Evolutionary conservation across 805 yeast species (phyloP), one percentile per base, ranked within the genome.

Genomic region (Jamesozyma lodderae): DNA sequence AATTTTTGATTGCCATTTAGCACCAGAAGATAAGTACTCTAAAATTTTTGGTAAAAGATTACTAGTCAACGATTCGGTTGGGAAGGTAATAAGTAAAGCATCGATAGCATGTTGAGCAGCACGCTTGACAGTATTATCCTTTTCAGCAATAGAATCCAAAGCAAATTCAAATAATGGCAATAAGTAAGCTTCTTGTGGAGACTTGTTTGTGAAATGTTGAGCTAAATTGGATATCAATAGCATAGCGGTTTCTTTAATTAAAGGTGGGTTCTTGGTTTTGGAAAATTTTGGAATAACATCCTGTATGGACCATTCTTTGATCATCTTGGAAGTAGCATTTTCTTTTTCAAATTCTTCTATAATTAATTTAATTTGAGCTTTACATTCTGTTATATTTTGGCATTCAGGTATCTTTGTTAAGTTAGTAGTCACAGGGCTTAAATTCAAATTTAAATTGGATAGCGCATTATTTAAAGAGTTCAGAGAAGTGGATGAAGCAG

Each of bases 1-100:
- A 31, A 84, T 52, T 62, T 90, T 90, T 35, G 86, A 73, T 62
- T 85, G 92, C 95, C 96, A 88, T 64, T 88, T 90, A 33, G 96
- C 95, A 51, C 63, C 60, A 39, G 94, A 77, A 2, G 88, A 76
- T 50, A 90, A 71, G 59, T 82, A 87, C 4, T 51, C 59, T 43
- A 83, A 60, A 24, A 87, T 57, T 40, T 65, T 70, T 40, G 80
- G 75, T 35, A 90, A 57, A 25, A 88, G 69, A 13, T 75, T 72
- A n/a, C 86, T 68, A 1, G 87, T 77, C 39, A 80, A 69, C 1
- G 92, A 88, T 62, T 85, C 94, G 13, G 73, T 67, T 32, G 94
- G 87, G 66, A 73, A 81, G 45, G 75, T 64, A 7, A 79, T 80
- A 49, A 77, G 73, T 28, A 87, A 63, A 14, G 85, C 63, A 52